Conservation (phyloP, 2,329 filamentous ascomycete species). For the Diaporthe citrichinensis region DNA sequence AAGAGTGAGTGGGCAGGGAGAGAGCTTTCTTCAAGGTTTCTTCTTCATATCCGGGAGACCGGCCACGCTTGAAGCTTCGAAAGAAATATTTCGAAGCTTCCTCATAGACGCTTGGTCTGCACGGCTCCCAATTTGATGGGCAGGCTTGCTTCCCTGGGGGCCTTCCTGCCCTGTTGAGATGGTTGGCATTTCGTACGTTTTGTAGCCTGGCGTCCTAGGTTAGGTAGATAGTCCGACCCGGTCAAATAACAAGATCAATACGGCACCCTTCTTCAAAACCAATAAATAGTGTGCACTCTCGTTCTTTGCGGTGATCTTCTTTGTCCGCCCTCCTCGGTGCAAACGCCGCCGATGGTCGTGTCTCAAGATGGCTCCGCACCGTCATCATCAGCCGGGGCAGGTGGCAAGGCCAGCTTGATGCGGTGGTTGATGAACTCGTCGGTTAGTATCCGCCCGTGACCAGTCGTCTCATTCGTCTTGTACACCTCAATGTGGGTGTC, state of each 20-base stretch:
- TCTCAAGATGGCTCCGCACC: slow-evolving; percentile 21
- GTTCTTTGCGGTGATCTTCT: background rate
- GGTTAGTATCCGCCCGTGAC: slow-evolving; percentile 82
- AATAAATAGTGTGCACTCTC: background rate
- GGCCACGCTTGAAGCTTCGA: background rate
- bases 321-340: background rate
- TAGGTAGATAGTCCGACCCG: slow-evolving; percentile 34
- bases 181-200: slow-evolving; percentile 17
- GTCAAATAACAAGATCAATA: slow-evolving; percentile 26
- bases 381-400: slow-evolving; percentile 19
- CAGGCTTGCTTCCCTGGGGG: background rate
- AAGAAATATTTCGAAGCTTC: background rate
- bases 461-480: slow-evolving; percentile 76
- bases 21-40: background rate
- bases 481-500: slow-evolving; percentile 79
- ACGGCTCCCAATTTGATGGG: background rate
- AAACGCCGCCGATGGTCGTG: background rate
- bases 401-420: slow-evolving; percentile 64
- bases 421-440: slow-evolving; percentile 84
- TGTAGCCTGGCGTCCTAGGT: slow-evolving; percentile 38
- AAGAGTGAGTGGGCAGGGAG: background rate
- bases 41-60: background rate
- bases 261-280: background rate
- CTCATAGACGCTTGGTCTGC: background rate
- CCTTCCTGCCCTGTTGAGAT: background rate